These are phyloP conservation scores for Neophaeococcomyces aloes DNA, from an alignment of 2,329 filamentous ascomycete genomes.

Conservation along the genomic window DNA sequence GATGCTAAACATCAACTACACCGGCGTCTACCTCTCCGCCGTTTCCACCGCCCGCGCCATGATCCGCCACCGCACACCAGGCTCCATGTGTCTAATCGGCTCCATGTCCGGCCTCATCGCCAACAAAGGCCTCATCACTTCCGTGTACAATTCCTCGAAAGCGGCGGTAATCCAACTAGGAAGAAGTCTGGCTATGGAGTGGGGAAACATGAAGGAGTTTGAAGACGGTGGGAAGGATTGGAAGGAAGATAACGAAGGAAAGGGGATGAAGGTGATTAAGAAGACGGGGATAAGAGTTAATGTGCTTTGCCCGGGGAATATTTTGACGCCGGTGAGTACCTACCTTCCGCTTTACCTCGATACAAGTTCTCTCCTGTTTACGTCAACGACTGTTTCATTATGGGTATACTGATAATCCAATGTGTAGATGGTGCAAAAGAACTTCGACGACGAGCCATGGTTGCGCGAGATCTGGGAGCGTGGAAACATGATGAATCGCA, in stretches of 20 bases:
- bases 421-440: conserved; percentile 34
- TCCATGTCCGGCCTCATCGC: conserved; percentile 53
- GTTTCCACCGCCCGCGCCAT: conserved; percentile 55
- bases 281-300: conserved; percentile 38
- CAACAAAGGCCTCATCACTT: conserved; percentile 42
- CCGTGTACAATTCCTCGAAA: conserved; percentile 41
- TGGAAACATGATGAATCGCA: conserved; percentile 71
- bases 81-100: conserved; percentile 53
- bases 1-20: conserved; percentile 54
- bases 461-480: conserved; percentile 51
- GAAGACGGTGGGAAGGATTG: neutral
- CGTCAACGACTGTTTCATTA: no score
- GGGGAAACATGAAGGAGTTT: conserved; percentile 30
- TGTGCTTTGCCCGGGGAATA: conserved; percentile 37
- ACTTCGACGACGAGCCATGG: conserved; percentile 48
- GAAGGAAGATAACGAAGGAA: neutral
- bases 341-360: neutral
- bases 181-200: conserved; percentile 39
- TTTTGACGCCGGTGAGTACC: conserved; percentile 43
- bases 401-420: no score
- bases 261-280: neutral
- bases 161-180: conserved; percentile 38
- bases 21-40: conserved; percentile 53
- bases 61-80: conserved; percentile 48
- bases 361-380: no score